A percentile compares a stretch with the other conserved stretches of the same genome.
phyloP scores from a whole-genome alignment of 2,329 filamentous ascomycete species.

The Arthrobotrys conoides region DNA sequence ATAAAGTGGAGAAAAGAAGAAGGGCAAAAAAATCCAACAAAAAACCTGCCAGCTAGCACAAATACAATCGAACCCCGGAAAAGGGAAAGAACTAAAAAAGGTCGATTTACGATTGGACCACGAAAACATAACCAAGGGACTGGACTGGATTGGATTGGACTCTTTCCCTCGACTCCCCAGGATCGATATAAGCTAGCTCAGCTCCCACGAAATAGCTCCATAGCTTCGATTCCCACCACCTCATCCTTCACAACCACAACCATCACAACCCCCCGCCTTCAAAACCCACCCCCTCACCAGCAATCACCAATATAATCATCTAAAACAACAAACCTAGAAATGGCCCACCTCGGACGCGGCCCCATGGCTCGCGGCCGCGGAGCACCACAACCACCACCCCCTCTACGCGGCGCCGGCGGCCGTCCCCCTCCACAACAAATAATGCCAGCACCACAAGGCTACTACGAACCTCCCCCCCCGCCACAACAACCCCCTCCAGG shows the following conservation, averaged over 20 bases:
- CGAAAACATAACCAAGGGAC: background rate
- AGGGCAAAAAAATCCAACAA: slow-evolving; percentile 13
- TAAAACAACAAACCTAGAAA: background rate
- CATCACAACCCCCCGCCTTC: background rate
- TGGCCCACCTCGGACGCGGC: slow-evolving; percentile 48
- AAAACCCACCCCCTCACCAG: background rate
- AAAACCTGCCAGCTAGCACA: slow-evolving; percentile 15
- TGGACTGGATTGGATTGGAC: no score
- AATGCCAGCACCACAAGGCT: slow-evolving; percentile 55
- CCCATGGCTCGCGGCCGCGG: slow-evolving; percentile 43
- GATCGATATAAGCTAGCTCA: background rate
- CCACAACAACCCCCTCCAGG: slow-evolving; percentile 33
- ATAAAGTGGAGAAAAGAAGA: background rate
- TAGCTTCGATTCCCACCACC: background rate
- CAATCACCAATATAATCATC: no score
- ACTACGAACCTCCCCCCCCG: slow-evolving; percentile 49
- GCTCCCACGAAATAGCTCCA: slow-evolving; percentile 15
- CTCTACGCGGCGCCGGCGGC: slow-evolving; percentile 20
- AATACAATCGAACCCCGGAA: background rate
- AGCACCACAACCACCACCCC: slow-evolving; percentile 8
- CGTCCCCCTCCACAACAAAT: slow-evolving; percentile 48
- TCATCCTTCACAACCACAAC: background rate
- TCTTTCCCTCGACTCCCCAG: no score
- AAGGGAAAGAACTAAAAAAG: no score
- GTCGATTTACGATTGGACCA: slow-evolving; percentile 14